These are phyloP conservation scores for Rhizoctonia solani DNA, from an alignment of 1,284 basidiomycete species.

Conservation along the genomic window DNA sequence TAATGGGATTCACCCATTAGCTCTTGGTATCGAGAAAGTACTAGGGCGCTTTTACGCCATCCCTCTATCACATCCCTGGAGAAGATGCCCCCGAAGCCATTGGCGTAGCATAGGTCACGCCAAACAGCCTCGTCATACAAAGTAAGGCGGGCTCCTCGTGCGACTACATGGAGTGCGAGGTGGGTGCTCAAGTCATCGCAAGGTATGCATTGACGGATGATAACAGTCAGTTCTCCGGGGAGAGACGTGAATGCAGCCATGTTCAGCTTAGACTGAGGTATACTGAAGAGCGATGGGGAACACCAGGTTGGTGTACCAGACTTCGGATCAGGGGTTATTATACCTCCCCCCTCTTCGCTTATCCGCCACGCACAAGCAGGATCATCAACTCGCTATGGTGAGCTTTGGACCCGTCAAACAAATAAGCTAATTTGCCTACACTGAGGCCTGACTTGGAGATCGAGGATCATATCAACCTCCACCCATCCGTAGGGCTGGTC, in stretches of 20 bases:
- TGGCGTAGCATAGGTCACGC: conserved; percentile 29
- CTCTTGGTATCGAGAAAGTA: conserved; percentile 27
- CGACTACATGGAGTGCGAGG: conserved; percentile 20
- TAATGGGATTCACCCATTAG: conserved; percentile 18
- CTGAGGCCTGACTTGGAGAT: background rate
- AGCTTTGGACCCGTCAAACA: background rate
- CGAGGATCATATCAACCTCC: conserved; percentile 19
- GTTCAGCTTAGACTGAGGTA: conserved; percentile 10
- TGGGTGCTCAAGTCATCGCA: conserved; percentile 22
- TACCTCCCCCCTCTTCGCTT: background rate
- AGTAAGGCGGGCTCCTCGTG: conserved; percentile 21
- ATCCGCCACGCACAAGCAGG: conserved; percentile 13
- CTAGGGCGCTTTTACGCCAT: conserved; percentile 27
- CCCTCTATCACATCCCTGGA: conserved; percentile 11
- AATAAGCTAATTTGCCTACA: background rate
- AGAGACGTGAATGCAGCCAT: conserved; percentile 27
- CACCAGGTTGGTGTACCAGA: conserved; percentile 29
- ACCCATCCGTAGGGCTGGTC: background rate
- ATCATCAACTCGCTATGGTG: background rate
- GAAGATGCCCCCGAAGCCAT: conserved; percentile 29
- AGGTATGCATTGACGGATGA: conserved; percentile 24
- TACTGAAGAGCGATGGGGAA: conserved; percentile 19
- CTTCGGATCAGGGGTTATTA: conserved; percentile 27
- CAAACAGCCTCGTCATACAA: conserved; percentile 25
- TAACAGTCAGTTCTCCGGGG: conserved; percentile 23